Conservation (phyloP, 805 yeast genomes). For the Blastobotrys muscicola region DNA sequence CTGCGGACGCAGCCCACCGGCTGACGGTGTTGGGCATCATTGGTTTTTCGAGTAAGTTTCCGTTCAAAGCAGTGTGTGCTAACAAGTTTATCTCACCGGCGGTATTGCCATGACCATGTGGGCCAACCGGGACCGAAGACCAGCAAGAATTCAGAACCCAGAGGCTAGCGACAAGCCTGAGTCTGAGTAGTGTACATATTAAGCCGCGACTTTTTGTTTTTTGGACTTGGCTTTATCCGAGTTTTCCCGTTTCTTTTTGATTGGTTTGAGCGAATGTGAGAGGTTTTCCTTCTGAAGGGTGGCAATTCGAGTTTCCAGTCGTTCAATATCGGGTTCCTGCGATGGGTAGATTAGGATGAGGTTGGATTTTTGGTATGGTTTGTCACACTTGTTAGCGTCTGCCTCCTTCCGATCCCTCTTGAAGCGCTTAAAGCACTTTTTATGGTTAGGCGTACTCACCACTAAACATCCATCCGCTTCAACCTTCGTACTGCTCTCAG, state of each 20-base stretch:
- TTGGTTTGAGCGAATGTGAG: conserved; percentile 12
- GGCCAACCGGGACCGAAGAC: conserved; percentile 36
- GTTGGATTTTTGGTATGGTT: conserved; percentile 10
- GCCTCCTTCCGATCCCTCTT: too few relatives aligned
- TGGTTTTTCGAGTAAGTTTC: conserved; percentile 37
- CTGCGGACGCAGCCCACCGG: conserved; percentile 64
- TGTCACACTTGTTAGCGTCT: conserved; percentile 7
- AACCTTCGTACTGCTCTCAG: conserved; percentile 8
- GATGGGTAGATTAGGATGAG: conserved; percentile 15
- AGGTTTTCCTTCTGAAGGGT: conserved; percentile 10
- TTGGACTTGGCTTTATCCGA: neutral
- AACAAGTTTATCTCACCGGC: conserved; percentile 36
- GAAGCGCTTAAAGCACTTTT: neutral
- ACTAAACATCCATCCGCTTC: neutral
- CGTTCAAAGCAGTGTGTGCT: neutral
- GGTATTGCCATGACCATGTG: conserved; percentile 45
- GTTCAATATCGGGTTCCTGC: conserved; percentile 9
- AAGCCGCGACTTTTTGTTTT: neutral
- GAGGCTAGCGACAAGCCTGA: neutral
- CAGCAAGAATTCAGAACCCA: conserved; percentile 1
- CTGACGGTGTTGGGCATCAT: conserved; percentile 57
- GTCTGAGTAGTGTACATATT: neutral
- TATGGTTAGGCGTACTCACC: neutral
- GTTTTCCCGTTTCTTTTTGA: neutral
- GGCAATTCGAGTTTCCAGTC: conserved; percentile 13